A percentile compares a stretch with the other conserved stretches of the same genome.
Conservation (phyloP, 768 basidiomycete species). For the Chalciporus sphaerocephalus region DNA sequence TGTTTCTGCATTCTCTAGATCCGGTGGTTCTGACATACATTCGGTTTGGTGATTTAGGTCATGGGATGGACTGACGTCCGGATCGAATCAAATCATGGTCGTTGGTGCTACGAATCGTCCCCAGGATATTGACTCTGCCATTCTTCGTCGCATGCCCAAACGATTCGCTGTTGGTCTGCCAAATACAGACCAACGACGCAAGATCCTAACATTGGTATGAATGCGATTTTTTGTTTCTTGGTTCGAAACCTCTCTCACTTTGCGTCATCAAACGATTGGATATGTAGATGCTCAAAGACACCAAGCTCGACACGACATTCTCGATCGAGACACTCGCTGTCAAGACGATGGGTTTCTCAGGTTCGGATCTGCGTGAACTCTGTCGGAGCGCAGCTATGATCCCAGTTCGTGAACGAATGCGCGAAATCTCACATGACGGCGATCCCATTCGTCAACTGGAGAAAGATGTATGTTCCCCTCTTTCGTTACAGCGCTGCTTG, state of each 20-base stretch:
- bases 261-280: neutral
- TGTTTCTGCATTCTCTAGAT: conserved; percentile 3
- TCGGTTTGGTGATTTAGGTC: conserved; percentile 42
- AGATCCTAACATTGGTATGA: conserved; percentile 78
- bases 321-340: conserved; percentile 59
- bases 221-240: too few species aligned
- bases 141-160: conserved; percentile 96
- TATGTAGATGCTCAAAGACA: conserved; percentile 77
- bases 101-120: conserved; percentile 96
- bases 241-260: neutral
- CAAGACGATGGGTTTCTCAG: conserved; percentile 71
- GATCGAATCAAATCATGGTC: conserved; percentile 77
- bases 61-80: conserved; percentile 92
- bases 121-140: conserved; percentile 83
- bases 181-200: conserved; percentile 68
- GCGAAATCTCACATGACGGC: conserved; percentile 43
- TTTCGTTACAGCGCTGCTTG: neutral
- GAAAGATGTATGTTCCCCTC: conserved; percentile 34
- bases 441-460: conserved; percentile 44
- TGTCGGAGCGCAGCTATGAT: conserved; percentile 94
- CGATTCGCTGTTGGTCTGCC: conserved; percentile 86
- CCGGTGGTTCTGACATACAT: neutral
- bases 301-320: conserved; percentile 60
- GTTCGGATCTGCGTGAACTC: conserved; percentile 87
- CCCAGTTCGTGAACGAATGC: conserved; percentile 81